phyloP scores from a whole-genome alignment of 306 rosid species.

The Gastrolobium bilobum region DNA sequence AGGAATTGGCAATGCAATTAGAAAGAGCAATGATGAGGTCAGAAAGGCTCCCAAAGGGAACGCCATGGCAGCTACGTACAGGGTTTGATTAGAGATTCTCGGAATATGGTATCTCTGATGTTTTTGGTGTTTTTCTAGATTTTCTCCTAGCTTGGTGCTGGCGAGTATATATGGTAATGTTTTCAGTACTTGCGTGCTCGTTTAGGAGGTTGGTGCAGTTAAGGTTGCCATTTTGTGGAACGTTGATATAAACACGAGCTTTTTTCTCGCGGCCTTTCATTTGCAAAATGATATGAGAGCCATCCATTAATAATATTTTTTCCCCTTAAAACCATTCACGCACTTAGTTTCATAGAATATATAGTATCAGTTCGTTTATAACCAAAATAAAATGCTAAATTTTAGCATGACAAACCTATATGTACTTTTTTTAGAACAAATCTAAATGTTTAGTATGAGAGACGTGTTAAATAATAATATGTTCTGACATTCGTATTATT shows the following conservation, averaged over 20 bases:
- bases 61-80: slow-evolving; percentile 39
- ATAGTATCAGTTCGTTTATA: too few species aligned
- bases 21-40: slow-evolving; percentile 43
- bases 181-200: background rate
- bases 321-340: background rate
- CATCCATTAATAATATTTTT: background rate
- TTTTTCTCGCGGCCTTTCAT: slow-evolving; percentile 8
- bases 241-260: slow-evolving; percentile 5
- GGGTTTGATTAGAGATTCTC: background rate
- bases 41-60: slow-evolving; percentile 40
- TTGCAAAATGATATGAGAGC: slow-evolving; percentile 22
- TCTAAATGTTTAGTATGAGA: too few species aligned
- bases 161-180: background rate
- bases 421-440: too few species aligned
- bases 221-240: slow-evolving; percentile 5
- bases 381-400: too few species aligned
- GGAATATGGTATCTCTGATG: slow-evolving; percentile 22
- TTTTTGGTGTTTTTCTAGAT: slow-evolving; percentile 25
- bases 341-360: too few species aligned
- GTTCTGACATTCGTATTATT: too few species aligned
- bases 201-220: slow-evolving; percentile 7
- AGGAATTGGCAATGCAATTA: slow-evolving; percentile 33
- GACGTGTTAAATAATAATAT: too few species aligned
- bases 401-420: too few species aligned
- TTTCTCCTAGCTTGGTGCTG: slow-evolving; percentile 39